These are phyloP conservation scores for Scedosporium aurantiacum DNA, from an alignment of 2,329 filamentous ascomycete species.

Conservation along the genomic window DNA sequence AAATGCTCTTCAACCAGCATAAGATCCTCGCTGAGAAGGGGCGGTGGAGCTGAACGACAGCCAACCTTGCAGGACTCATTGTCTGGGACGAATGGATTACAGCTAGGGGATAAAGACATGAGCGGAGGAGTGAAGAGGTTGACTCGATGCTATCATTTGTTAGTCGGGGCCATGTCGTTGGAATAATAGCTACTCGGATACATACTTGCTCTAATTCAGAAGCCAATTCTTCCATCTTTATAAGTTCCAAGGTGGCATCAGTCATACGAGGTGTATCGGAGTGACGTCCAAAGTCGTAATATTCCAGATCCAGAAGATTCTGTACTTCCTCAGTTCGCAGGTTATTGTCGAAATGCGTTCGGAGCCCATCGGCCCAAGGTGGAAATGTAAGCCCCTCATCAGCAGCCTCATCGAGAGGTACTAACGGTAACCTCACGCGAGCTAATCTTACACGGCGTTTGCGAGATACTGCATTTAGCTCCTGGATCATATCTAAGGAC, in stretches of 20 bases:
- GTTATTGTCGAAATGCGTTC: constrained; percentile 5
- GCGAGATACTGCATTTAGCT: not conserved
- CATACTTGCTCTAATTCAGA: not conserved
- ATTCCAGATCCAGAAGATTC: constrained; percentile 5
- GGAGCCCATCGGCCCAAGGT: constrained; percentile 4
- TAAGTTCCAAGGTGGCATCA: not conserved
- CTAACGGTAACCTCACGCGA: constrained; percentile 2
- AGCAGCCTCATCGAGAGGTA: constrained; percentile 8
- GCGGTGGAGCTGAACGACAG: constrained; percentile 13
- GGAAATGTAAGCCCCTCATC: constrained; percentile 10
- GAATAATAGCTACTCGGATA: not conserved
- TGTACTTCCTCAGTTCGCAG: constrained; percentile 7
- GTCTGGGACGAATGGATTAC: not conserved
- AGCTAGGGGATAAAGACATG: not conserved
- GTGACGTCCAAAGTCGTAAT: not conserved
- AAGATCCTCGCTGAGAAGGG: constrained; percentile 8
- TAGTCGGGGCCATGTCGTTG: not conserved
- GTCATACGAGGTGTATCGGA: not conserved
- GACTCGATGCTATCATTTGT: constrained; percentile 1
- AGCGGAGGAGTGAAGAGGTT: not conserved
- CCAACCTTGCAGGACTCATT: constrained; percentile 10
- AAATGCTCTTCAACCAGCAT: not conserved
- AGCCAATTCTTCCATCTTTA: not conserved
- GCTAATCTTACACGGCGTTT: not conserved
- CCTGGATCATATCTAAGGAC: not conserved